A percentile compares a stretch with the other conserved stretches of the same genome.
phyloP scores from a whole-genome alignment of 139 green algal species.

The Picocystis salinarum region DNA sequence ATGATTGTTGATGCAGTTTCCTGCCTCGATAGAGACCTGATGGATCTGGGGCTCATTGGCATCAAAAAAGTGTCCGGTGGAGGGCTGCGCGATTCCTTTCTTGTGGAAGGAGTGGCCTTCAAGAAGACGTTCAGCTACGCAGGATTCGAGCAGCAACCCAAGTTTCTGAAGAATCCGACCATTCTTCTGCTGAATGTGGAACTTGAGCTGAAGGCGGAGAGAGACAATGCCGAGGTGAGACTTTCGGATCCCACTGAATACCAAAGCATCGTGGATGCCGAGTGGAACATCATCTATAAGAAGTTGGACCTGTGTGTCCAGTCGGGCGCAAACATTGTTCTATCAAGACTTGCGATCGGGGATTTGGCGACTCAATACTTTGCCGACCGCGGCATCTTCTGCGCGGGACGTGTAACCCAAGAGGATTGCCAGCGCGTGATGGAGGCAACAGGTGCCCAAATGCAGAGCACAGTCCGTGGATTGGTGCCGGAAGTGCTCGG shows the following conservation, averaged over 20 bases:
- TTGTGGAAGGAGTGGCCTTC: slow-evolving; percentile 95
- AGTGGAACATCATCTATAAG: slow-evolving; percentile 99
- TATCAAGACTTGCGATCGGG: slow-evolving; percentile 70
- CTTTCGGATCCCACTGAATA: slow-evolving; percentile 85
- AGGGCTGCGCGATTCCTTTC: slow-evolving; percentile 82
- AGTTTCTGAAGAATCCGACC: slow-evolving; percentile 72
- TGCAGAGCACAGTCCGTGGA: slow-evolving; percentile 88
- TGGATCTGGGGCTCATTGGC: slow-evolving; percentile 81
- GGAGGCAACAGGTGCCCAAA: slow-evolving; percentile 51
- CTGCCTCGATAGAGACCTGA: slow-evolving; percentile 46
- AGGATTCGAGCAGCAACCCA: slow-evolving; percentile 98
- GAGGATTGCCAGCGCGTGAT: slow-evolving; percentile 76
- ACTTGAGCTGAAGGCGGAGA: slow-evolving; percentile 94
- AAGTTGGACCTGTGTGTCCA: slow-evolving; percentile 82
- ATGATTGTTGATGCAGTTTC: slow-evolving; percentile 91
- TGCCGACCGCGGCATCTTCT: slow-evolving; percentile 92
- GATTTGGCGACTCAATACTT: slow-evolving; percentile 98
- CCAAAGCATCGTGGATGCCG: slow-evolving; percentile 90
- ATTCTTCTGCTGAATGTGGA: slow-evolving; percentile 96
- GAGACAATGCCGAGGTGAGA: slow-evolving; percentile 89
- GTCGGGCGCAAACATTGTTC: slow-evolving; percentile 76
- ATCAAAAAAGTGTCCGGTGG: slow-evolving; percentile 89
- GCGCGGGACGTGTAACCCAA: slow-evolving; percentile 65
- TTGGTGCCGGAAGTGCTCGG: slow-evolving; percentile 59
- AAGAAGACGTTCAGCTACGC: slow-evolving; percentile 99